Evolutionary conservation across 805 yeast genomes (phyloP).

Genomic region (Scheffersomyces stipitis): DNA sequence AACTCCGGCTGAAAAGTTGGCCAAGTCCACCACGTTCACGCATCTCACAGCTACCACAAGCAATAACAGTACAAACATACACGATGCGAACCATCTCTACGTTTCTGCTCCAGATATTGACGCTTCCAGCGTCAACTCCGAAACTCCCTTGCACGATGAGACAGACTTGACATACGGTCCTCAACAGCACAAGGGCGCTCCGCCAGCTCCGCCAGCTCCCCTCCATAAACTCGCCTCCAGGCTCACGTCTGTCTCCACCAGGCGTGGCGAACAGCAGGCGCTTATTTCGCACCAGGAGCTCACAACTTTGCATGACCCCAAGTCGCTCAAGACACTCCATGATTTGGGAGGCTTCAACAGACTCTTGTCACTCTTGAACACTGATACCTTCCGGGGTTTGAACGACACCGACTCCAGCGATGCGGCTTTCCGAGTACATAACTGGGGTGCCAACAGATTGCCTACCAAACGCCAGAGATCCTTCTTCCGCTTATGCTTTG

Average conservation of each 20-base stretch:
- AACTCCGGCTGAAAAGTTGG: slow-evolving; percentile 8
- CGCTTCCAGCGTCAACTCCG: slow-evolving; percentile 12
- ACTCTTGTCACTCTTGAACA: slow-evolving; percentile 30
- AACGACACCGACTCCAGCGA: slow-evolving; percentile 30
- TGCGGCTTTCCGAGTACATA: slow-evolving; percentile 34
- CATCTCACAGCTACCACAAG: neutral
- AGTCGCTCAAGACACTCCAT: slow-evolving; percentile 45
- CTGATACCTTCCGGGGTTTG: slow-evolving; percentile 45
- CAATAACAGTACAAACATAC: neutral
- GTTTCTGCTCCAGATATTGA: slow-evolving; percentile 1
- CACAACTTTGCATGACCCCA: slow-evolving; percentile 60
- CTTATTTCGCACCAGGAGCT: slow-evolving; percentile 30
- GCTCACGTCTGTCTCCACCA: neutral
- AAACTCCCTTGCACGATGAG: slow-evolving; percentile 9
- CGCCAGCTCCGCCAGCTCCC: neutral
- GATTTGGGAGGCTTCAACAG: slow-evolving; percentile 47
- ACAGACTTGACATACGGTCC: neutral
- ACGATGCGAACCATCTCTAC: neutral
- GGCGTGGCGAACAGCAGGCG: neutral
- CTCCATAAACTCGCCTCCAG: slow-evolving; percentile 2
- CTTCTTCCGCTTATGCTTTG: slow-evolving; percentile 66
- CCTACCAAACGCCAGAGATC: slow-evolving; percentile 74
- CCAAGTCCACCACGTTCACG: slow-evolving; percentile 2
- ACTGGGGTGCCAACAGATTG: slow-evolving; percentile 67
- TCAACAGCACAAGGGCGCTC: neutral